Base-by-base conservation (phyloP, 345 rosid species). In the Gossypium australe region DNA sequence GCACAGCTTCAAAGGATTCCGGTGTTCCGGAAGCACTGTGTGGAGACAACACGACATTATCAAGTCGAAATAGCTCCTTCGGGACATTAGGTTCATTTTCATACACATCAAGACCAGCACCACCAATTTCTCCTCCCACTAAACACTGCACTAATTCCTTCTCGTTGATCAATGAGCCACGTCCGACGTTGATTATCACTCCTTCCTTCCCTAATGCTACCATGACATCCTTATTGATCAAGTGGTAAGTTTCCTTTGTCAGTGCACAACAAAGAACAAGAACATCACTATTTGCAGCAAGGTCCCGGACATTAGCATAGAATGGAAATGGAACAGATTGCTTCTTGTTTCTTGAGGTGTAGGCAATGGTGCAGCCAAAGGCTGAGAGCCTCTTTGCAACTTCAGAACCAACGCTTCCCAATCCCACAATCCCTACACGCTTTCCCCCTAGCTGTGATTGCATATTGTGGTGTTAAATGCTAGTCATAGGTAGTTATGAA, bases 91-190 rank as follows among this genome's bases (percentile, higher is more conserved):
- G 97, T 70, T 94, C 97, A 2, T 89, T 74, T 87, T 89, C 93
- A 78, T 89, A 89, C 81, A 94, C 93, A 80, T 94, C 97, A 69
- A 94, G 85, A 43, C 94, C 96, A 0, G 90, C 93, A 67, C 96
- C 96, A 25, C 89, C 89, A 34, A 92, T 81, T 55, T 89, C 84
- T 14, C 98, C 92, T 51, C 45, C 68, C 58, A 84, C 76, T 77
- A 94, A 76, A 64, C 83, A 84, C 72, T 81, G 80, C 10, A 90
- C 92, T 80, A 90, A 66, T 77, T 90, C 98, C 79, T 86, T 78
- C 78, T 89, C 91, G 7, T 89, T 87, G 12, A 87, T 29, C 63
- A 89, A 81, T 3, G 80, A 61, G n/a, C 91, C 91, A 4, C 91
- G 91, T 0, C 91, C 94, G 2, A 87, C 78, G 20, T 89, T 89